These are phyloP conservation scores for Xylariaceae sp. DNA, from an alignment of 2,329 filamentous ascomycete species.

Conservation along the genomic window DNA sequence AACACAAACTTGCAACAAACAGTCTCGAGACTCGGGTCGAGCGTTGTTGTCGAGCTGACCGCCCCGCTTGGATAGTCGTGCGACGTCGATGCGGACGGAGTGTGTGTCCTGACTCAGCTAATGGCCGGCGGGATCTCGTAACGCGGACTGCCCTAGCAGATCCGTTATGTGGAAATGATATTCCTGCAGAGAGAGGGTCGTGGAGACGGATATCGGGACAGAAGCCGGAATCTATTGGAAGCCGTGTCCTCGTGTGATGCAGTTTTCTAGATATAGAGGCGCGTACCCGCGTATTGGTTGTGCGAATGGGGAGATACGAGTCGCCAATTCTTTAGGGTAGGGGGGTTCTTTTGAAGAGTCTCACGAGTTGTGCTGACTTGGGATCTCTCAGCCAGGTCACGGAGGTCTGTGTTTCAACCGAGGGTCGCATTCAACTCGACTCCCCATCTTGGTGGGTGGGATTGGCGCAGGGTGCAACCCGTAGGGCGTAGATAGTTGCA, in stretches of 20 bases:
- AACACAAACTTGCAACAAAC: slow-evolving; percentile 5
- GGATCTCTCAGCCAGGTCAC: not conserved
- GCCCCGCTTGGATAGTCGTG: slow-evolving; percentile 2
- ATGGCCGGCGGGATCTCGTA: slow-evolving; percentile 19
- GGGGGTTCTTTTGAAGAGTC: not conserved
- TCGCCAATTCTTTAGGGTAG: slow-evolving; percentile 7
- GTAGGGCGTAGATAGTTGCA: not conserved
- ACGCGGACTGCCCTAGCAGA: slow-evolving; percentile 22
- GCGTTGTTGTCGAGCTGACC: not conserved
- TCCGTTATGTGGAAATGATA: slow-evolving; percentile 16
- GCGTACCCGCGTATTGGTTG: slow-evolving; percentile 26
- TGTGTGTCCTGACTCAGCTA: slow-evolving; percentile 18
- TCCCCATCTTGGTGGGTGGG: not conserved
- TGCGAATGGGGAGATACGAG: slow-evolving; percentile 18
- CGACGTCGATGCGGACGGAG: slow-evolving; percentile 1
- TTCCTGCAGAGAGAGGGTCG: slow-evolving; percentile 16
- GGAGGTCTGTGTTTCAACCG: not conserved
- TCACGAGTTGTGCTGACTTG: slow-evolving; percentile 1
- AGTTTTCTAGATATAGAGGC: slow-evolving; percentile 24
- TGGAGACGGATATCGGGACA: slow-evolving; percentile 25
- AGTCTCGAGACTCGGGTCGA: not conserved
- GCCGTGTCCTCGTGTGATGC: slow-evolving; percentile 23
- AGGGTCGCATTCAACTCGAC: not conserved
- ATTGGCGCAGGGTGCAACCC: not conserved
- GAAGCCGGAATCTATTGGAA: slow-evolving; percentile 25